Evolutionary conservation across 108 stramenopile genomes (phyloP), one percentile per base, ranked within the genome.

Genomic region (Skeletonema tropicum): DNA sequence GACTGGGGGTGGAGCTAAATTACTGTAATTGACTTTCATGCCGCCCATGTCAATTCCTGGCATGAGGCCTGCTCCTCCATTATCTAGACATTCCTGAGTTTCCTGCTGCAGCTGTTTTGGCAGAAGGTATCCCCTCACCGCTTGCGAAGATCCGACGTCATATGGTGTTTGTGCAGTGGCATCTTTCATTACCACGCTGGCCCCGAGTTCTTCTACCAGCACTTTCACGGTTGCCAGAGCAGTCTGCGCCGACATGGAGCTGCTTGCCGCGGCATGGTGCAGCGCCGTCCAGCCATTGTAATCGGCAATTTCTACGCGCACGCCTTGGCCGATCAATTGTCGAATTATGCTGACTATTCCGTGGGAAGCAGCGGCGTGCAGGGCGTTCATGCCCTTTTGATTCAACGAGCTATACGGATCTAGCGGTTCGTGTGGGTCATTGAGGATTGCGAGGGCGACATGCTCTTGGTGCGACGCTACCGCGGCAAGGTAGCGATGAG

Each of bases 41-140:
- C 90, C 90, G 25, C 90, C 92, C 82, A 94, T 67, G 80, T 94
- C 93, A 71, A 94, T 92, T 6, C 93, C 93, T 13, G 90, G 90
- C 36, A 81, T 70, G 49, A 94, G 74, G 39, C 90, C 93, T 23
- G 73, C 70, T 38, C 93, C 93, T 45, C 91, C 94, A 71, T 91
- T 90, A 67, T 92, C 89, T 39, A 92, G 57, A 49, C 86, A 87
- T 46, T 84, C 64, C 57, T 90, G 89, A 7, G 92, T 94, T 74
- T 96, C 93, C 31, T 73, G 42, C 69, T 93, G 95, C 69, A 96
- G 70, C 64, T 96, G 95, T 15, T 86, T 79, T 29, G 95, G 95
- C 36, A 96, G 64, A 26, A 96, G 73, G 69, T 90, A 91, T 64
- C 94, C 92, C 35, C 93, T 79, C 17, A 94, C 86, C 0, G 80